Conservation (phyloP, 352 stramenopile genomes). For the Peronosclerospora sorghi region DNA sequence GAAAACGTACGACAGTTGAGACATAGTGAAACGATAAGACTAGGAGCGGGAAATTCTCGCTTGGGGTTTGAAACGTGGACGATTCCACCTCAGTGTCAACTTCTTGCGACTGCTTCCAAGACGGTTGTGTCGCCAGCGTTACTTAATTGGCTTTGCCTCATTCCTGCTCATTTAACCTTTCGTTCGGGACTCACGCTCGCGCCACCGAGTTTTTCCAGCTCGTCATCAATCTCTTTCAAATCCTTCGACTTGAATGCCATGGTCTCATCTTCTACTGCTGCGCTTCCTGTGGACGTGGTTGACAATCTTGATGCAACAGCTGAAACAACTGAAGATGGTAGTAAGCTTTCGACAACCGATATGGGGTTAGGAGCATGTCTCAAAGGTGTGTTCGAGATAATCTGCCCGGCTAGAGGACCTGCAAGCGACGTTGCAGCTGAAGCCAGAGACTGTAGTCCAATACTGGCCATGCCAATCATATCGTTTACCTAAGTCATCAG, state of each 20-base stretch:
- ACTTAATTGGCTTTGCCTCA: too few species aligned
- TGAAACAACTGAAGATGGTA: conserved; percentile 37
- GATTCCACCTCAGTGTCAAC: too few species aligned
- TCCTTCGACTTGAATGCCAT: conserved; percentile 48
- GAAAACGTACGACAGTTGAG: too few species aligned
- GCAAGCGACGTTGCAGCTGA: conserved; percentile 68
- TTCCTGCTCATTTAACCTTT: conserved; percentile 11
- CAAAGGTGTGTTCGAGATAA: conserved; percentile 60
- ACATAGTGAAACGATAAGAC: too few species aligned
- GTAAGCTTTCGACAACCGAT: conserved; percentile 36
- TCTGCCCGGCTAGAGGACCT: conserved; percentile 51
- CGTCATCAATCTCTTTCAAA: conserved; percentile 49
- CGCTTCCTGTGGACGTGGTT: conserved; percentile 1
- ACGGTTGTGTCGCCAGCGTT: too few species aligned
- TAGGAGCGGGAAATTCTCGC: too few species aligned
- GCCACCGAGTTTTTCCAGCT: conserved; percentile 63
- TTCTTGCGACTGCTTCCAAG: too few species aligned
- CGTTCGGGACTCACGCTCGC: conserved; percentile 11
- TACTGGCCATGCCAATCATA: conserved; percentile 63
- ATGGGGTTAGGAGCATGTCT: conserved; percentile 69
- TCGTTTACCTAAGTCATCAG: conserved; percentile 37
- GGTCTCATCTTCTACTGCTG: conserved; percentile 9
- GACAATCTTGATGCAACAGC: conserved; percentile 33
- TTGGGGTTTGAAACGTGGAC: too few species aligned
- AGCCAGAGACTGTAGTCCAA: conserved; percentile 67